These are phyloP conservation scores for Pichia insulana DNA, from an alignment of 805 yeast genomes.

Conservation along the genomic window DNA sequence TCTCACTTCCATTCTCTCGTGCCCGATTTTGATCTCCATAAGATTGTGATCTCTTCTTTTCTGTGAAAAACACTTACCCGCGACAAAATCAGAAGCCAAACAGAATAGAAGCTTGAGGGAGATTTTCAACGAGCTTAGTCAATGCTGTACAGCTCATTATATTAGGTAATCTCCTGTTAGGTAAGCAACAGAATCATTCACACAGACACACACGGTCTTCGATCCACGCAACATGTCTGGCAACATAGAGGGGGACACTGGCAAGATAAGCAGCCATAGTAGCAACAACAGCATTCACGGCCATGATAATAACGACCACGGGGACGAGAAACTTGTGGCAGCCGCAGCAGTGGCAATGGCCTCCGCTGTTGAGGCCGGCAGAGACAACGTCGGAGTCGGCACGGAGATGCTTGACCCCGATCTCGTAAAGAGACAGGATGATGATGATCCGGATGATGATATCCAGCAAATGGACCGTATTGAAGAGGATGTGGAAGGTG, in stretches of 20 bases:
- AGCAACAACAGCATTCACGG: no score
- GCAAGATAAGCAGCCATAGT: not conserved
- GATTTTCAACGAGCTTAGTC: no score
- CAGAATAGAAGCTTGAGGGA: no score
- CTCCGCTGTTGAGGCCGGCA: slow-evolving; percentile 10
- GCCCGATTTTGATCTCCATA: no score
- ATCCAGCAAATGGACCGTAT: not conserved
- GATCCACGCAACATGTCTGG: not conserved
- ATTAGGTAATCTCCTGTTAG: not conserved
- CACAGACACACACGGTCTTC: no score
- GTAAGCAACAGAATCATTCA: not conserved
- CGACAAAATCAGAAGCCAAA: no score
- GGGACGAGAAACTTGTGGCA: slow-evolving; percentile 4
- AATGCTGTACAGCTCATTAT: no score
- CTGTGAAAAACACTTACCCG: no score
- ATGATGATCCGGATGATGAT: not conserved
- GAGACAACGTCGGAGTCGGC: not conserved
- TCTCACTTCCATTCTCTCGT: no score
- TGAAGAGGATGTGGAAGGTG: slow-evolving; percentile 1
- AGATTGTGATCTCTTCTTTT: no score
- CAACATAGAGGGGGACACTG: not conserved
- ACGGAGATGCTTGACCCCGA: slow-evolving; percentile 5
- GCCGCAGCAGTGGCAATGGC: slow-evolving; percentile 33
- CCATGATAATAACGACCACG: no score
- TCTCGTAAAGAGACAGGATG: not conserved